Evolutionary conservation across 2,329 filamentous ascomycete genomes (phyloP).

Genomic region (Aspergillus flavus): DNA sequence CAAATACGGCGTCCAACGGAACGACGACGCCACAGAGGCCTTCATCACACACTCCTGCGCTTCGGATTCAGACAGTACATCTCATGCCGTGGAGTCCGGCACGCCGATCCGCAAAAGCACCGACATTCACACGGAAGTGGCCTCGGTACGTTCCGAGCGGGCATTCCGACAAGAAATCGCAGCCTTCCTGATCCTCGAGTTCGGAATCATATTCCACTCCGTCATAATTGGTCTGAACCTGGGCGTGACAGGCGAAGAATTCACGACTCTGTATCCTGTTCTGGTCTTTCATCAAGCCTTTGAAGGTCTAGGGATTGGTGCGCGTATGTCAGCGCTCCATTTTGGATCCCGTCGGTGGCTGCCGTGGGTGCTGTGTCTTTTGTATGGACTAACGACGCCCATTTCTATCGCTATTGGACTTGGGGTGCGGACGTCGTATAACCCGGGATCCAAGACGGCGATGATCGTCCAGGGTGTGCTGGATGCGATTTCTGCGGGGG

Average conservation of each 20-base stretch:
- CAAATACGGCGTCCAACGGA: slow-evolving; percentile 46
- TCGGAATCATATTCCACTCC: slow-evolving; percentile 65
- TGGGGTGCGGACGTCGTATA: slow-evolving; percentile 49
- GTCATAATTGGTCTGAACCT: slow-evolving; percentile 66
- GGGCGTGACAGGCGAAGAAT: slow-evolving; percentile 60
- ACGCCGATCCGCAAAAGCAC: neutral
- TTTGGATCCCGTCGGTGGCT: slow-evolving; percentile 51
- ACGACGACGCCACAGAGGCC: slow-evolving; percentile 16
- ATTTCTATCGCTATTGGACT: slow-evolving; percentile 53
- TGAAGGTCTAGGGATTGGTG: slow-evolving; percentile 65
- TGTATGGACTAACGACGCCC: slow-evolving; percentile 57
- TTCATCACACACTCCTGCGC: slow-evolving; percentile 19
- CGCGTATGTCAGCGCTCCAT: slow-evolving; percentile 60
- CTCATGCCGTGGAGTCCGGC: neutral
- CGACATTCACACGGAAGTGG: neutral
- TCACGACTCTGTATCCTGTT: slow-evolving; percentile 61
- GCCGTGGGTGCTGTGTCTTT: slow-evolving; percentile 53
- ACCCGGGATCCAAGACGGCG: slow-evolving; percentile 45
- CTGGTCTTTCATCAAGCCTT: slow-evolving; percentile 67
- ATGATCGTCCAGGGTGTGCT: slow-evolving; percentile 51
- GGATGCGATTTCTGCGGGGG: slow-evolving; percentile 52
- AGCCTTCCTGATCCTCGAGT: slow-evolving; percentile 55
- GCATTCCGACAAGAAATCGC: slow-evolving; percentile 43
- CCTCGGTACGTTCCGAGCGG: slow-evolving; percentile 22
- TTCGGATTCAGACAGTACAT: neutral